These are phyloP conservation scores for Globisporangium spiculum DNA, from an alignment of 352 stramenopile species.

Conservation along the genomic window DNA sequence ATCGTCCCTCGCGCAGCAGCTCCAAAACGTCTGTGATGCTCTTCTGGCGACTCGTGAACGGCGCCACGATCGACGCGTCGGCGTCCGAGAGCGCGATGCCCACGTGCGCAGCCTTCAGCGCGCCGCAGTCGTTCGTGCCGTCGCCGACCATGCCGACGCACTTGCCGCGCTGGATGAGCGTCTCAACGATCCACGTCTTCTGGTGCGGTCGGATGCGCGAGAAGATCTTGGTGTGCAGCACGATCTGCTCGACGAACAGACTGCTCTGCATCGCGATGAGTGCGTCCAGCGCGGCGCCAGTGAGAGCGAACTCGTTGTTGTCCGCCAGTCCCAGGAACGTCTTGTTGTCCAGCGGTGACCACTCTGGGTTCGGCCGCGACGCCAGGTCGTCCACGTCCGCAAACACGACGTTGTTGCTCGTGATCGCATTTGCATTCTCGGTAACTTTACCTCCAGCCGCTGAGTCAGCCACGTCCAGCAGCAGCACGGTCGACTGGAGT, in stretches of 20 bases:
- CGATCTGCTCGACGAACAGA: conserved; percentile 50
- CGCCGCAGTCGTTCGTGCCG: conserved; percentile 89
- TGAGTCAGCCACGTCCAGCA: conserved; percentile 34
- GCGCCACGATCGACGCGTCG: conserved; percentile 88
- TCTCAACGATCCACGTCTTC: conserved; percentile 81
- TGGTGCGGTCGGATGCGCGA: conserved; percentile 67
- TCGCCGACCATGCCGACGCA: conserved; percentile 74
- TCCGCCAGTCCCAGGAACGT: conserved; percentile 51
- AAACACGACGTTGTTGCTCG: conserved; percentile 36
- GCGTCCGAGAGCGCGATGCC: conserved; percentile 86
- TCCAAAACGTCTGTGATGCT: conserved; percentile 79
- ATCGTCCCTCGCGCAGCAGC: conserved; percentile 86
- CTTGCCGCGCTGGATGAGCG: conserved; percentile 46
- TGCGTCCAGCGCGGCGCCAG: conserved; percentile 52
- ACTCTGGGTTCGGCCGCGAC: conserved; percentile 22
- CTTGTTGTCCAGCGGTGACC: conserved; percentile 38
- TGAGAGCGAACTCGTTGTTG: conserved; percentile 66
- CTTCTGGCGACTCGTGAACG: conserved; percentile 89
- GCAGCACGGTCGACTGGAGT: conserved; percentile 45
- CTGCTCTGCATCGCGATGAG: conserved; percentile 28
- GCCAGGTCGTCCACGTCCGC: conserved; percentile 60
- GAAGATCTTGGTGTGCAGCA: conserved; percentile 66
- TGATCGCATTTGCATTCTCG: neutral
- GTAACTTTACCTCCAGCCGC: neutral
- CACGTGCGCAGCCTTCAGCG: conserved; percentile 88